Evolutionary conservation across 192 early-diverging fungal genomes (phyloP), one percentile per base, ranked within the genome.

Genomic region (Backusella psychrophila): DNA sequence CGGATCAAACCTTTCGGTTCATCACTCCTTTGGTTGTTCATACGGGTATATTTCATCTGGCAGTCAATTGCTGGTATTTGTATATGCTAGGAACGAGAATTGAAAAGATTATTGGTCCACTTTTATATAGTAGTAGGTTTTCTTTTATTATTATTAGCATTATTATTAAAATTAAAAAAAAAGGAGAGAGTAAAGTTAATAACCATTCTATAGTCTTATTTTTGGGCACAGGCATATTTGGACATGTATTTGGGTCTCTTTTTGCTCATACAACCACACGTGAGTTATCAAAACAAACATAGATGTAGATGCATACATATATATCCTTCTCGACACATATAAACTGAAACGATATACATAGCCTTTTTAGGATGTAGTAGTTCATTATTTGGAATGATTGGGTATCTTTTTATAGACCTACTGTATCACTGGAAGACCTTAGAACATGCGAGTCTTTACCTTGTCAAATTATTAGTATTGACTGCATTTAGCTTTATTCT

Each of bases 1-100:
- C 94, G 1, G 83, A 94, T 78, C 95, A 96, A 72, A 90, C 93
- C 85, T 94, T 83, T 80, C 84, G 95, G 15, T 95, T 96, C 71
- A 84, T 96, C 29, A 79, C 87, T 6, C 90, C 95, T 12, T 90
- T 96, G 31, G 93, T 94, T 66, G 75, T 96, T 69, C 95, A 96
- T 79, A 93, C 86, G 33, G 95, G 95, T 39, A 70, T 95, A 9
- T 21, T 96, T 4, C 95, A 96, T 82, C 77, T 93, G 21, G 1
- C 88, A 1, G 85, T 96, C 75, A 96, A 96, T 79, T 71, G 94
- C 71, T 31, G 82, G 7, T 89, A 90, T 66, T 94, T 96, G 59
- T 56, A 92, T 69, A 75, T 85, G 29, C 86, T 89, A 15, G 95
- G 94, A 9, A 85, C 86, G 19, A 82, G 91, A 75, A 77, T 96